Conservation (phyloP, 192 early-diverging fungal species). For the Coemansia sp. region DNA sequence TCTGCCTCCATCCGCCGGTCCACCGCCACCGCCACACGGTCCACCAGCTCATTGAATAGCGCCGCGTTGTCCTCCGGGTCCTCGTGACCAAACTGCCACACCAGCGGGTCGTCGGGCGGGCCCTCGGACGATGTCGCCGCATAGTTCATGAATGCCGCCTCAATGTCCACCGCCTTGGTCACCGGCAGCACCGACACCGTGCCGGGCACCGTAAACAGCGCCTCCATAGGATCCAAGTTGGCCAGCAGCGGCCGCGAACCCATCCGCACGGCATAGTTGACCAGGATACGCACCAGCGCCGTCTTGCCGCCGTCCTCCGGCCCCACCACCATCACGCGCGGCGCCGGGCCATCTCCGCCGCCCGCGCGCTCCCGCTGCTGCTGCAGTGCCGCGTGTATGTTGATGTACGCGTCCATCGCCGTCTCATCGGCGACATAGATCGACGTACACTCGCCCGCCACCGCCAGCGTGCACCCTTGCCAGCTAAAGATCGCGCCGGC, state of each 20-base stretch:
- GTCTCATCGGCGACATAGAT: constrained; percentile 94
- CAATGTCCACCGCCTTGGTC: constrained; percentile 72
- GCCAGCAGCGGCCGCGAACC: constrained; percentile 73
- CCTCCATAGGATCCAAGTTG: constrained; percentile 76
- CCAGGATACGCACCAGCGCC: constrained; percentile 71
- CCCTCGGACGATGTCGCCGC: constrained; percentile 59
- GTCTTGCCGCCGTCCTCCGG: constrained; percentile 93
- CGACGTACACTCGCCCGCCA: constrained; percentile 60
- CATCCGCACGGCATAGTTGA: constrained; percentile 81
- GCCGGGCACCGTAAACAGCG: constrained; percentile 76
- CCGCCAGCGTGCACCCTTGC: constrained; percentile 74
- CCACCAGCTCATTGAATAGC: constrained; percentile 67
- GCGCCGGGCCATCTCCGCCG: constrained; percentile 14
- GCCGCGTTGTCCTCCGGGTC: constrained; percentile 69
- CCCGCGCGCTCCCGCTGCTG: constrained; percentile 54
- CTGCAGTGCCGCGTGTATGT: constrained; percentile 83
- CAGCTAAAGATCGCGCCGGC: constrained; percentile 91
- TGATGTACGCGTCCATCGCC: constrained; percentile 86
- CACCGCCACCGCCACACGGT: constrained; percentile 59
- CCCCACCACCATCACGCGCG: constrained; percentile 79
- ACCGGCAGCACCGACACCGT: constrained; percentile 75
- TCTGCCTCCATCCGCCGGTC: constrained; percentile 59
- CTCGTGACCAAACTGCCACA: constrained; percentile 86
- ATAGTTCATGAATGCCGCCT: constrained; percentile 62
- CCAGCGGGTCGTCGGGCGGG: constrained; percentile 68